Percentiles rank a stretch among this genome's conserved stretches.
These are phyloP conservation scores for Anthracocystis panici-leucophaei DNA, from an alignment of 1,284 basidiomycete species.

Conservation along the genomic window DNA sequence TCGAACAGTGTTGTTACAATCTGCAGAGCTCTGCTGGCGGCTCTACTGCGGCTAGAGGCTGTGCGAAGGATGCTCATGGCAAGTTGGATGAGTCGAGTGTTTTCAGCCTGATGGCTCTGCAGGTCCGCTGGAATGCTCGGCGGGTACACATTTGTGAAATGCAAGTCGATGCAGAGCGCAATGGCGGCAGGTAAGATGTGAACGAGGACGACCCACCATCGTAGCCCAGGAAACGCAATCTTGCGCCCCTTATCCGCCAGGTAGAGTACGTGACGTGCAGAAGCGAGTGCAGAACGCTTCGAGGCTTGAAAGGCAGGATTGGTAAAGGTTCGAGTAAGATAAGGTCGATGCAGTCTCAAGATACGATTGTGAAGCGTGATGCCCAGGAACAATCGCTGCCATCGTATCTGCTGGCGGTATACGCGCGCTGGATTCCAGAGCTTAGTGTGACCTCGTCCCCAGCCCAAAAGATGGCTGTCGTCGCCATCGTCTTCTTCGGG, in stretches of 20 bases:
- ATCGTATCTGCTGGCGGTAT: conserved; percentile 5
- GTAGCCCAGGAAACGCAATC: not conserved
- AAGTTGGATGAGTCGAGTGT: conserved; percentile 2
- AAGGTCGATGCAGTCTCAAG: conserved; percentile 6
- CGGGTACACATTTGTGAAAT: conserved; percentile 3
- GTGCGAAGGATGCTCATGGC: not conserved
- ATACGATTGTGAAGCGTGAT: conserved; percentile 9
- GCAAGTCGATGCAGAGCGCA: conserved; percentile 7
- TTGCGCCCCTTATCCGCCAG: not conserved
- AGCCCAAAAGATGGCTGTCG: not conserved
- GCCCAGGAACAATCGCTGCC: conserved; percentile 6
- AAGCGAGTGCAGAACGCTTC: conserved; percentile 3
- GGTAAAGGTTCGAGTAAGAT: not conserved
- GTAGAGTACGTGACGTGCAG: conserved; percentile 7
- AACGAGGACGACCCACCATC: conserved; percentile 7
- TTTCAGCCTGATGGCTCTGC: not conserved
- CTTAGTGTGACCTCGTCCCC: conserved; percentile 2
- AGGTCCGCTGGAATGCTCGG: not conserved
- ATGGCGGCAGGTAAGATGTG: conserved; percentile 6
- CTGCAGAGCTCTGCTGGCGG: conserved; percentile 6
- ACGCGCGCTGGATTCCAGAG: conserved; percentile 2
- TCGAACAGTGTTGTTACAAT: conserved; percentile 4
- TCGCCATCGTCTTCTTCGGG: not conserved
- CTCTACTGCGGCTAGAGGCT: not conserved
- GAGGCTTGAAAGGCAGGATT: not conserved